Evolutionary conservation across 257 asterid species (phyloP).

Genomic region (Nicotiana sylvestris): DNA sequence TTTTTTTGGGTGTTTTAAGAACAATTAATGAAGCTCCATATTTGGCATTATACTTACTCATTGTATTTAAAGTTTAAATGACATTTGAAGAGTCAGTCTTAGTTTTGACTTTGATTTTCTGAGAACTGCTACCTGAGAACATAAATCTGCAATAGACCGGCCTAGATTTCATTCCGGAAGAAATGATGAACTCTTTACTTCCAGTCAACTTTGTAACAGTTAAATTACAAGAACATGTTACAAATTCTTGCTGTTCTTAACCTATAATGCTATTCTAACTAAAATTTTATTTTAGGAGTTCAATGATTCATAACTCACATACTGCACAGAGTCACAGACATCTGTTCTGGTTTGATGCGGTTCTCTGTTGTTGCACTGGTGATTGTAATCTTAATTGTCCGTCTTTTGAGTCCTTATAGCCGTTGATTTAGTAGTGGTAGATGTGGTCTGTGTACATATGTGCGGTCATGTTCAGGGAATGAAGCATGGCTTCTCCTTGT

Average conservation of each 20-base stretch:
- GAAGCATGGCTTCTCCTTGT: slow-evolving; percentile 68
- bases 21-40: too few species aligned
- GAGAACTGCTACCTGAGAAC: background rate
- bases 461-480: slow-evolving; percentile 72
- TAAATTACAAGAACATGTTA: background rate
- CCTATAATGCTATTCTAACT: background rate
- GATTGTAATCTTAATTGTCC: background rate
- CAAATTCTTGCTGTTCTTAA: background rate
- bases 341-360: background rate
- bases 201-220: background rate
- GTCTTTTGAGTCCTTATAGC: background rate
- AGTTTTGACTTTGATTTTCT: background rate
- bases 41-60: too few species aligned
- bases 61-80: background rate
- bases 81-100: background rate
- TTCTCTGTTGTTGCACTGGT: background rate
- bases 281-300: background rate
- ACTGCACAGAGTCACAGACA: background rate
- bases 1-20: too few species aligned
- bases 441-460: slow-evolving; percentile 68
- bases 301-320: background rate
- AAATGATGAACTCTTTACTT: background rate
- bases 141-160: background rate
- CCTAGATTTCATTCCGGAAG: background rate
- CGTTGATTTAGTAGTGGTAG: slow-evolving; percentile 38